Conservation (phyloP, 176 grass and related monocot species). For the Raddia distichophylla region DNA sequence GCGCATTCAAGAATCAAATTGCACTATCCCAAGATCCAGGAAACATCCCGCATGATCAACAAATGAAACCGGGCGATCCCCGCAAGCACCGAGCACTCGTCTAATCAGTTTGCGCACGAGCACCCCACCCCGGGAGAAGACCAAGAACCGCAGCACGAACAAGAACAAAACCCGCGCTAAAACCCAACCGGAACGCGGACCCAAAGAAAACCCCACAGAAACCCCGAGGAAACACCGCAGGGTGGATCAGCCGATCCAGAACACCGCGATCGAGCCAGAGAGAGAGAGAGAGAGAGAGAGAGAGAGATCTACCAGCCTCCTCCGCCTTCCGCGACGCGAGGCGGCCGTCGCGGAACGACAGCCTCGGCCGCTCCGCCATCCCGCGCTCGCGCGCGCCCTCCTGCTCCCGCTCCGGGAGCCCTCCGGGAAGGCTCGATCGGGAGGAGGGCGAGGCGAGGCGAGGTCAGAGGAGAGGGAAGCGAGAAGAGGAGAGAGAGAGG, state of each 20-base stretch:
- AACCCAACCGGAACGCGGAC: background rate
- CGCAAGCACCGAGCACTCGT: background rate
- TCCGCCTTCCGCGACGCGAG: conserved; percentile 70
- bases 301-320: conserved; percentile 66
- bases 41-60: background rate
- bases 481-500: background rate
- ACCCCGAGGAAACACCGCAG: background rate
- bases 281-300: background rate
- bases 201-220: background rate
- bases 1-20: background rate
- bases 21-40: background rate
- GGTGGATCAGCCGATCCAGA: background rate
- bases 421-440: conserved; percentile 33
- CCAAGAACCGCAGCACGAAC: background rate
- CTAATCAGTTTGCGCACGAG: background rate
- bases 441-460: background rate
- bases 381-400: background rate
- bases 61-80: conserved; percentile 22
- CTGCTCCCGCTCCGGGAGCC: background rate
- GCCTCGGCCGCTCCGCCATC: conserved; percentile 49
- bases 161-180: background rate
- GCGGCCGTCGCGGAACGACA: conserved; percentile 76
- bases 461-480: background rate
- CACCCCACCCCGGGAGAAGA: background rate
- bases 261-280: background rate